Evolutionary conservation across 2,329 filamentous ascomycete species (phyloP).

Genomic region (Conoideocrella luteorostrata): DNA sequence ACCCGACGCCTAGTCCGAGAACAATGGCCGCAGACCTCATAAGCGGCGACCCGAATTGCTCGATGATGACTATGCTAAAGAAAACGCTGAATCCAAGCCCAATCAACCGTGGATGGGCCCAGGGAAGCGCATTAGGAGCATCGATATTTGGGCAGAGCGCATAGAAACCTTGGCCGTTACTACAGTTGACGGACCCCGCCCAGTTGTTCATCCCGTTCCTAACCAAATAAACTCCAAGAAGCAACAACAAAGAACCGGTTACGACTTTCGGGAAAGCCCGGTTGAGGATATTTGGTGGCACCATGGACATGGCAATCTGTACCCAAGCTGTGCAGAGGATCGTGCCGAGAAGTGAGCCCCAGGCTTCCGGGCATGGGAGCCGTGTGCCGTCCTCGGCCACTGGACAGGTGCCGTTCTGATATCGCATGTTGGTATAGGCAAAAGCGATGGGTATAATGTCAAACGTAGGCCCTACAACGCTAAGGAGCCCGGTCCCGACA

Average conservation of each 20-base stretch:
- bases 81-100: conserved; percentile 10
- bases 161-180: conserved; percentile 7
- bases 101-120: conserved; percentile 9
- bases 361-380: conserved; percentile 7
- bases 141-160: conserved; percentile 6
- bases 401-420: conserved; percentile 7
- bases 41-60: conserved; percentile 9
- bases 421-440: conserved; percentile 6
- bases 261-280: conserved; percentile 9
- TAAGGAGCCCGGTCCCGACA: conserved; percentile 8
- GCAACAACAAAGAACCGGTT: conserved; percentile 7
- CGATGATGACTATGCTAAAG: conserved; percentile 7
- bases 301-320: conserved; percentile 8
- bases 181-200: conserved; percentile 7
- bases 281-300: conserved; percentile 8
- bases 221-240: conserved; percentile 8
- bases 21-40: conserved; percentile 9
- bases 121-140: conserved; percentile 8
- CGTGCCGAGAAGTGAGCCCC: conserved; percentile 8
- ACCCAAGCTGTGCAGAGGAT: conserved; percentile 9
- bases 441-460: conserved; percentile 10
- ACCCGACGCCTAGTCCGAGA: conserved; percentile 7
- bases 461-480: conserved; percentile 9
- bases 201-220: conserved; percentile 10
- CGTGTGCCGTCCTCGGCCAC: conserved; percentile 5